Evolutionary conservation across 1,284 basidiomycete species (phyloP).

Genomic region (Boletus mariae): DNA sequence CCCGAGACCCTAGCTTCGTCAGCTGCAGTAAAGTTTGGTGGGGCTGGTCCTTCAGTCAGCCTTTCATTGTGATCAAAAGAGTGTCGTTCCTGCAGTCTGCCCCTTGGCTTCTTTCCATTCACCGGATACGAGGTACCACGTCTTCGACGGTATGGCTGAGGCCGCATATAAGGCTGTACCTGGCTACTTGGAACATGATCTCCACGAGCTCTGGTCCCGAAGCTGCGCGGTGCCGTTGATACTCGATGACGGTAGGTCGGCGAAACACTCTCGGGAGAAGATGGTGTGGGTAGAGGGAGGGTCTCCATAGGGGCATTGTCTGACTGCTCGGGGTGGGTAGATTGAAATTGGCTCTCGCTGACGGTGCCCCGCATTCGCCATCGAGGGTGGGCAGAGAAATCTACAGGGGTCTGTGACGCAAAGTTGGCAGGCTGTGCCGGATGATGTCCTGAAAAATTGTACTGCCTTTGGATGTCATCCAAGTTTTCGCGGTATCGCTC

Average conservation of each 20-base stretch:
- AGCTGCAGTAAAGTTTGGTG: neutral
- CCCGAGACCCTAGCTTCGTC: neutral
- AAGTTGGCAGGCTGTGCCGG: conserved; percentile 2
- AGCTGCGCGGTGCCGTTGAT: conserved; percentile 9
- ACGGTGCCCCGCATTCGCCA: conserved; percentile 14
- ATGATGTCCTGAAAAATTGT: neutral
- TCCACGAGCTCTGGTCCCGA: conserved; percentile 2
- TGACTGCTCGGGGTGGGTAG: conserved; percentile 3
- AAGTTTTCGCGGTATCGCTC: conserved; percentile 11
- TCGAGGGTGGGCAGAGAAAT: conserved; percentile 15
- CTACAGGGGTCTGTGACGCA: neutral
- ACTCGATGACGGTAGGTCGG: conserved; percentile 1
- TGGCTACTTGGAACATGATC: neutral
- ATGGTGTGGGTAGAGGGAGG: conserved; percentile 8
- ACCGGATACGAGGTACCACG: neutral
- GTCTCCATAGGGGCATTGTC: conserved; percentile 20
- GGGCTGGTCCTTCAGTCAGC: neutral
- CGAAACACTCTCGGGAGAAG: conserved; percentile 11
- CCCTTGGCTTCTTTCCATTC: conserved; percentile 5
- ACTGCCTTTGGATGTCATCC: conserved; percentile 15
- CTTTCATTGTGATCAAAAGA: neutral
- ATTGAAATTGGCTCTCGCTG: conserved; percentile 1
- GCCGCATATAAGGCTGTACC: neutral
- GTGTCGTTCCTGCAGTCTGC: neutral
- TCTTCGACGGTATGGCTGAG: conserved; percentile 5